Conservation (phyloP, 2,329 filamentous ascomycete genomes). For the Verticillium nonalfalfae region DNA sequence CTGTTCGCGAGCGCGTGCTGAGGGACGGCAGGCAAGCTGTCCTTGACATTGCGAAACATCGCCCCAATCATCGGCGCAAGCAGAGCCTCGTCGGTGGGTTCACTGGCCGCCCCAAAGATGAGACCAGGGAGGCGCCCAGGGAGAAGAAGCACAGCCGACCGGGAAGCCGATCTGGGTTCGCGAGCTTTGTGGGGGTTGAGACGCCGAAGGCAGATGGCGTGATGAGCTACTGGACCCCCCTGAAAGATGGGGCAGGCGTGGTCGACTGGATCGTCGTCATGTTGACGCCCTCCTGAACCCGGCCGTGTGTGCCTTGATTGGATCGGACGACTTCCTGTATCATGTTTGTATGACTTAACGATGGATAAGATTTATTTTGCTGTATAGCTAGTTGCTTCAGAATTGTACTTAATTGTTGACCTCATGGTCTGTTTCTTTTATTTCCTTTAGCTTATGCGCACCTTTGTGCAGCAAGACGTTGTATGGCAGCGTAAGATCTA, state of each 20-base stretch:
- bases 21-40: slow-evolving; percentile 27
- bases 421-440: neutral
- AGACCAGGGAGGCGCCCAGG: slow-evolving; percentile 1
- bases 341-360: neutral
- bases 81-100: slow-evolving; percentile 7
- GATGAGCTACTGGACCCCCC: slow-evolving; percentile 11
- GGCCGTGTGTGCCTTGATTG: neutral
- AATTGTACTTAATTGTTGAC: neutral
- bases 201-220: slow-evolving; percentile 7
- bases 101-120: slow-evolving; percentile 3
- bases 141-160: slow-evolving; percentile 3
- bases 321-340: neutral
- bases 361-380: neutral
- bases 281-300: slow-evolving; percentile 5
- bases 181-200: slow-evolving; percentile 7
- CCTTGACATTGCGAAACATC: slow-evolving; percentile 14
- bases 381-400: neutral
- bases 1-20: slow-evolving; percentile 32
- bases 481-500: too few species aligned
- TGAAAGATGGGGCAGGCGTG: slow-evolving; percentile 9
- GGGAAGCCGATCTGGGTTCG: slow-evolving; percentile 7
- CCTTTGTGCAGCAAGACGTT: too few species aligned
- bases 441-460: too few species aligned
- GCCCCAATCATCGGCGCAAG: slow-evolving; percentile 7
- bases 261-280: slow-evolving; percentile 11